phyloP scores from a whole-genome alignment of 441 rosid genomes.

The Populus trichocarpa region DNA sequence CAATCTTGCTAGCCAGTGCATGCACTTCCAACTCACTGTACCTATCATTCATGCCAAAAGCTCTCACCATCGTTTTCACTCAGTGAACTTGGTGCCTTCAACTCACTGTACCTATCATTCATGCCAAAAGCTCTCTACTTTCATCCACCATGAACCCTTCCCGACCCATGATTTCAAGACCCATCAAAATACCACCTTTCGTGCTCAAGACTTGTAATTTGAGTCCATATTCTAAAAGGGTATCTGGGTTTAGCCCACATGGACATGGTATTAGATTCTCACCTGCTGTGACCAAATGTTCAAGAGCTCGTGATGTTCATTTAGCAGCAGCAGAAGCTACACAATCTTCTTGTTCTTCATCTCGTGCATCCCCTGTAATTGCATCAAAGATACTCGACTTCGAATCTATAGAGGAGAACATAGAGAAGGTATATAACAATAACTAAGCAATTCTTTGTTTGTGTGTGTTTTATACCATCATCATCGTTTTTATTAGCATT shows the following conservation, averaged over 20 bases:
- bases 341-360: neutral
- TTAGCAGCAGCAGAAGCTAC: slow-evolving; percentile 14
- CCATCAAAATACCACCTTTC: slow-evolving; percentile 12
- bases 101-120: neutral
- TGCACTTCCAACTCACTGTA: neutral
- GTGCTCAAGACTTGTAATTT: neutral
- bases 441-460: neutral
- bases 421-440: slow-evolving; percentile 48
- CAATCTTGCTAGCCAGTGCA: neutral
- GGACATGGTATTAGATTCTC: slow-evolving; percentile 10
- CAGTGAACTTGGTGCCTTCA: neutral
- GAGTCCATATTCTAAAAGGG: slow-evolving; percentile 11
- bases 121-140: slow-evolving; percentile 7
- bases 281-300: slow-evolving; percentile 13
- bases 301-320: slow-evolving; percentile 15
- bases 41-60: too few species aligned
- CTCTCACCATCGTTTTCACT: neutral
- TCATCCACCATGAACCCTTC: slow-evolving; percentile 28
- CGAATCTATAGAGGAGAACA: slow-evolving; percentile 43
- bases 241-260: slow-evolving; percentile 10
- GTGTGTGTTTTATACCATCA: neutral
- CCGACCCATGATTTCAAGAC: neutral
- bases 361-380: slow-evolving; percentile 4
- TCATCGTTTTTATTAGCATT: neutral
- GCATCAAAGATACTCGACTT: slow-evolving; percentile 14